Conservation (phyloP, 805 yeast genomes). For the Schwanniomyces yamadae region DNA sequence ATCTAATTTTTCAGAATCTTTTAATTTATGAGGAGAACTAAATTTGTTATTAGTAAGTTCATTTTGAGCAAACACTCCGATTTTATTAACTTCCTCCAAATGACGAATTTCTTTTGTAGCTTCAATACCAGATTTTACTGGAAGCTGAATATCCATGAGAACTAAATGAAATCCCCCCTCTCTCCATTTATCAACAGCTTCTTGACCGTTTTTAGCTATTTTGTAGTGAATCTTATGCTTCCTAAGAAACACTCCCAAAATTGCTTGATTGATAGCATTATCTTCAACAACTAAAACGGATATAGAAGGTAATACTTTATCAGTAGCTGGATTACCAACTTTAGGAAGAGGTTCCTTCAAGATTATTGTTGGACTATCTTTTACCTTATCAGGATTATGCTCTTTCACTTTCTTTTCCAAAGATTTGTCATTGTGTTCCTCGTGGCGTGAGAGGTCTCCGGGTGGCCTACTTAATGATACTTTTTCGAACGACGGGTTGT, state of each 20-base stretch:
- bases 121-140: constrained; percentile 93
- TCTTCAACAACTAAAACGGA: constrained; percentile 95
- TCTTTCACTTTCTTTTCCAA: not conserved
- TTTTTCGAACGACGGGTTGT: not conserved
- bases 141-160: constrained; percentile 95
- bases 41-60: constrained; percentile 22
- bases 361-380: not conserved
- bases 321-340: constrained; percentile 35
- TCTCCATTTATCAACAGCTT: constrained; percentile 93
- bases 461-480: too few species aligned
- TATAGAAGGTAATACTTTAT: constrained; percentile 80
- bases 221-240: constrained; percentile 81
- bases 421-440: not conserved
- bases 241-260: constrained; percentile 82
- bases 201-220: constrained; percentile 90
- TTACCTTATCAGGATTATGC: not conserved
- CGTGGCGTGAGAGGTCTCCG: not conserved
- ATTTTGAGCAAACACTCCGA: constrained; percentile 62
- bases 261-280: constrained; percentile 89
- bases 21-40: constrained; percentile 22
- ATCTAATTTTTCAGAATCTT: constrained; percentile 57
- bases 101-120: constrained; percentile 91
- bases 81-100: constrained; percentile 73
- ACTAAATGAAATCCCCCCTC: constrained; percentile 93
- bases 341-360: constrained; percentile 4